Evolutionary conservation across 495 filamentous ascomycete species (phyloP), one percentile per base, ranked within the genome.

Genomic region (Podospora sp.): DNA sequence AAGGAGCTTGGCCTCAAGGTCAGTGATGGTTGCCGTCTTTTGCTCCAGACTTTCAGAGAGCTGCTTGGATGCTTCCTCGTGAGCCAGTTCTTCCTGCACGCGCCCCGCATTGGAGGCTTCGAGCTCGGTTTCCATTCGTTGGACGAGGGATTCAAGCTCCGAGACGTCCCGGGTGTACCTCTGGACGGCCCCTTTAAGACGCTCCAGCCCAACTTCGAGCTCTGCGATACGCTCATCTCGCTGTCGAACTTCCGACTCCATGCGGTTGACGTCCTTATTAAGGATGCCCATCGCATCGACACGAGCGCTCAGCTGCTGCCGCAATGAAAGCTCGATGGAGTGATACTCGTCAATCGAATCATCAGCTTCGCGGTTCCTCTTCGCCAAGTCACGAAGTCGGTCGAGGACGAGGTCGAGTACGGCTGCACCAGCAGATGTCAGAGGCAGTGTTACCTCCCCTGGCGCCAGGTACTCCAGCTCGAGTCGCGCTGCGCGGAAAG

Each of bases 401-500:
- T 63, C 68, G 0, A 85, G 75, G 0, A 85, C 63, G 11, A 83
- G 71, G 58, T 82, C 77, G 2, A 87, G 75, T 0, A 86, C 73
- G 53, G 81, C 77, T 70, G 81, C 66, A 74, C 86, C 68, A 64
- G 78, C 82, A 56, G 63, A 82, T 36, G 64, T 79, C 60, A 79
- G 81, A 36, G 67, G 86, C 20, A 72, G 81, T 76, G 75, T 63
- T 16, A 79, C 65, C 70, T 92, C 90, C 4, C 89, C 90, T 0
- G 90, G 90, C 0, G 87, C 81, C 1, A 89, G 77, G 69, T 87
- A 85, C 68, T 92, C 90, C 6, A 92, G 81, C 26, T 89, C 84
- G 1, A 92, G 79, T 4, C 89, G 85, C 3, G 90, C 89, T n/a
- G 83, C 69, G n/a, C 89, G 86, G 75, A 92, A 87, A 24, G 81